A percentile compares a stretch with the other conserved stretches of the same genome.
These are phyloP conservation scores for Musa schizocarpa DNA, from an alignment of 176 grass and related monocot species.

Conservation along the genomic window DNA sequence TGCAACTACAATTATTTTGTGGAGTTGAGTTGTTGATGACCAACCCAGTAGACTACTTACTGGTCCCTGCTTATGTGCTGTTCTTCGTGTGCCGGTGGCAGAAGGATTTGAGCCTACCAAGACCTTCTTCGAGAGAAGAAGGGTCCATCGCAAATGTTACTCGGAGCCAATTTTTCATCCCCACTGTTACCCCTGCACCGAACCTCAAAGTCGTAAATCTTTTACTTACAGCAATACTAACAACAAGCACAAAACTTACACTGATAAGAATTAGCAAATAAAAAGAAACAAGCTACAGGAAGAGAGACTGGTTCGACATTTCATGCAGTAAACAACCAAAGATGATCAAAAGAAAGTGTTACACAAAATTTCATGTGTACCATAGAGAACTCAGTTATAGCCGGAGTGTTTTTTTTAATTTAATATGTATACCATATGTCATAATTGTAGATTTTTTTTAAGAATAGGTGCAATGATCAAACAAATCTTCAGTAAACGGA, in stretches of 20 bases:
- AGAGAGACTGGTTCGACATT: background rate
- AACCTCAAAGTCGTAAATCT: background rate
- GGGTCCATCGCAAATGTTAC: constrained; percentile 48
- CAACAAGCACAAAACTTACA: background rate
- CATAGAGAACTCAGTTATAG: no score
- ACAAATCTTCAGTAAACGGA: background rate
- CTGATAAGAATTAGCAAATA: background rate
- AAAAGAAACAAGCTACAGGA: background rate
- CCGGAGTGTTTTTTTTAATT: background rate
- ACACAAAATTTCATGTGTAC: no score
- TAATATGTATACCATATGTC: background rate
- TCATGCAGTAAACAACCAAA: background rate
- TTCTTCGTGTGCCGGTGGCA: constrained; percentile 44
- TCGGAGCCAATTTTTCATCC: constrained; percentile 59
- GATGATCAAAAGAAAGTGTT: background rate
- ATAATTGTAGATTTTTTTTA: background rate
- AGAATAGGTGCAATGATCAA: background rate
- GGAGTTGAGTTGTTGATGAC: background rate
- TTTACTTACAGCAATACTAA: no score
- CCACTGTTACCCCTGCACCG: constrained; percentile 44
- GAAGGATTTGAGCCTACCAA: constrained; percentile 59
- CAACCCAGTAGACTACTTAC: background rate
- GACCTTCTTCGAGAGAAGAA: constrained; percentile 39
- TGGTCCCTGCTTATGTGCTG: background rate
- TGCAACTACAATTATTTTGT: background rate